Conservation (phyloP, 805 yeast genomes). For the Kuraishia hungarica region DNA sequence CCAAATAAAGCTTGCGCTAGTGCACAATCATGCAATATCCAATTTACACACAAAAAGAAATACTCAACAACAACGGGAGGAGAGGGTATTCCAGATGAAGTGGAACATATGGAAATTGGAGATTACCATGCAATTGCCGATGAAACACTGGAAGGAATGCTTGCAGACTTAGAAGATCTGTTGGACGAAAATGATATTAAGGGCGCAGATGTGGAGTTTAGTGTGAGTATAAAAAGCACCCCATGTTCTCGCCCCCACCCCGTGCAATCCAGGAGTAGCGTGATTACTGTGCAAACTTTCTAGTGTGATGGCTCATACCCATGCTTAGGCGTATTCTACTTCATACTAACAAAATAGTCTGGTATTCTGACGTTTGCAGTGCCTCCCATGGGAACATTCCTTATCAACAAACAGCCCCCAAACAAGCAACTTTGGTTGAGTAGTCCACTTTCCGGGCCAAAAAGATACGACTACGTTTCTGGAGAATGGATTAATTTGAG, state of each 20-base stretch:
- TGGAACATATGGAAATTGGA: slow-evolving; percentile 34
- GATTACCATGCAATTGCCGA: slow-evolving; percentile 63
- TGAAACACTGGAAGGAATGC: slow-evolving; percentile 57
- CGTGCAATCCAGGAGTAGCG: neutral
- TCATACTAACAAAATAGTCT: slow-evolving; percentile 8
- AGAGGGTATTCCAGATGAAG: slow-evolving; percentile 38
- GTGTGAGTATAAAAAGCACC: slow-evolving; percentile 34
- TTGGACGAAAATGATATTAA: slow-evolving; percentile 37
- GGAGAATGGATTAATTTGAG: slow-evolving; percentile 77
- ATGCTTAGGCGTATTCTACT: no score
- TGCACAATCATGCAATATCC: no score
- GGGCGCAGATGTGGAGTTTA: slow-evolving; percentile 64
- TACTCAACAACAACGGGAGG: slow-evolving; percentile 39
- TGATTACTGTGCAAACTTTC: neutral
- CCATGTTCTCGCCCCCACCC: neutral
- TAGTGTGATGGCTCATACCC: no score
- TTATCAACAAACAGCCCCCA: slow-evolving; percentile 95
- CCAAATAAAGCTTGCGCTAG: no score
- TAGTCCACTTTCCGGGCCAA: slow-evolving; percentile 92
- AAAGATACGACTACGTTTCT: slow-evolving; percentile 64
- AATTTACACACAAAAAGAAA: neutral
- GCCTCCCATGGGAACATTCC: slow-evolving; percentile 76
- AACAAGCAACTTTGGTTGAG: slow-evolving; percentile 95
- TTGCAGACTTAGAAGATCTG: slow-evolving; percentile 59
- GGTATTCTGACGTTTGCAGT: slow-evolving; percentile 78